Evolutionary conservation across 2,329 filamentous ascomycete species (phyloP).

Genomic region (Colletotrichum eremochloae): DNA sequence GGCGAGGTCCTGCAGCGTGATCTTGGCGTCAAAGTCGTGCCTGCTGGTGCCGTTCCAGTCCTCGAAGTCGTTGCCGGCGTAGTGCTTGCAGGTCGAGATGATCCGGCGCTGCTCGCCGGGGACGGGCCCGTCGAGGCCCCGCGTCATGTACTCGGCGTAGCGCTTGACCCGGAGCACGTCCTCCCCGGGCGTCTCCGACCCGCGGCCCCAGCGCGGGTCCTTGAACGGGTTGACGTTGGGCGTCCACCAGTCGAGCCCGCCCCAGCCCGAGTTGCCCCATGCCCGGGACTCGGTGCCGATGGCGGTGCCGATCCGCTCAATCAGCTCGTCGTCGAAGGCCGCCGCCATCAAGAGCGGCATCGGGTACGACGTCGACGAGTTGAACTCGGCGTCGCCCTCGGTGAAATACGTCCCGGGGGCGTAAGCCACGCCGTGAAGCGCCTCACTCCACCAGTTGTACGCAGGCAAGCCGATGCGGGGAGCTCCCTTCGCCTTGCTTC

Average conservation of each 20-base stretch:
- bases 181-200: conserved; percentile 71
- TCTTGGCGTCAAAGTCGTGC: conserved; percentile 68
- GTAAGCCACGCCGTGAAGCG: conserved; percentile 70
- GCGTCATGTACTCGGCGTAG: conserved; percentile 66
- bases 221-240: conserved; percentile 76
- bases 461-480: conserved; percentile 6
- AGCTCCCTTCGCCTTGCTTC: background rate
- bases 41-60: conserved; percentile 45
- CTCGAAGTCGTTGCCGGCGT: conserved; percentile 66
- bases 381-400: conserved; percentile 65
- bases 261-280: conserved; percentile 71
- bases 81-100: conserved; percentile 71
- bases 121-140: conserved; percentile 60
- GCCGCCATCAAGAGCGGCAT: conserved; percentile 73
- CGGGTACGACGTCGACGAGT: conserved; percentile 74
- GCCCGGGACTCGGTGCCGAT: conserved; percentile 70
- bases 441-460: conserved; percentile 68
- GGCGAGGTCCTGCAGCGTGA: conserved; percentile 71
- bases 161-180: conserved; percentile 62
- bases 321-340: conserved; percentile 65
- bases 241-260: conserved; percentile 71
- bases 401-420: conserved; percentile 64
- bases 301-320: background rate
- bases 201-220: conserved; percentile 73
- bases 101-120: conserved; percentile 49